Percentiles rank a stretch among this genome's conserved stretches.
These are phyloP conservation scores for Ampelocalamus luodianensis DNA, from an alignment of 176 grass and related monocot species.

Conservation along the genomic window DNA sequence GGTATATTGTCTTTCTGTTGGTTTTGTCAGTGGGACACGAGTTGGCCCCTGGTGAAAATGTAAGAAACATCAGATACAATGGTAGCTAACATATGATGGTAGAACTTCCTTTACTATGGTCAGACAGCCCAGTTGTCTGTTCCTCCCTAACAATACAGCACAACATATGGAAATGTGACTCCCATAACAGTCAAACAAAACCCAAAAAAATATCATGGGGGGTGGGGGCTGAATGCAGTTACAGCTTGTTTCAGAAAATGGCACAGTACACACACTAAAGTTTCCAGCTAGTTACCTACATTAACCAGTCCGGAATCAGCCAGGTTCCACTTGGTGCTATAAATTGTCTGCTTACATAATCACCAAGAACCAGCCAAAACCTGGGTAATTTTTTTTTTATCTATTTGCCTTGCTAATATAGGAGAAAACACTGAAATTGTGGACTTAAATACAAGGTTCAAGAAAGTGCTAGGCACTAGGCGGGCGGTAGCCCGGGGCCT, in stretches of 20 bases:
- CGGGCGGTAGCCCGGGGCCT: no score
- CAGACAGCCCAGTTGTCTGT: neutral
- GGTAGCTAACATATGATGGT: neutral
- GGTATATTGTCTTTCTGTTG: neutral
- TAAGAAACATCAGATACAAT: neutral
- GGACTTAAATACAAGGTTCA: neutral
- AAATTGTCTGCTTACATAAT: neutral
- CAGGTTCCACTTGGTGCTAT: neutral
- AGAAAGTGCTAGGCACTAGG: no score
- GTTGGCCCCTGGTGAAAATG: neutral
- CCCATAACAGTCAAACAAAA: neutral
- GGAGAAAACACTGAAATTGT: neutral
- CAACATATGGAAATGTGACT: neutral
- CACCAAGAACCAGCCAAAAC: conserved; percentile 11
- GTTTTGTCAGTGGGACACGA: neutral
- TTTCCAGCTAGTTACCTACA: neutral
- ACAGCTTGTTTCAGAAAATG: neutral
- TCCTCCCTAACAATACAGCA: neutral
- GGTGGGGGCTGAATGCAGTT: neutral
- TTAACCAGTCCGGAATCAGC: neutral
- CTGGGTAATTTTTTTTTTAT: neutral
- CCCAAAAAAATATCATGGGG: neutral
- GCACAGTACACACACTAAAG: neutral
- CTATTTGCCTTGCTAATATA: neutral
- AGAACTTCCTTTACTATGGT: neutral